A percentile compares a stretch with the other conserved stretches of the same genome.
These are phyloP conservation scores for Penicillium salamii DNA, from an alignment of 495 filamentous ascomycete genomes.

Conservation along the genomic window DNA sequence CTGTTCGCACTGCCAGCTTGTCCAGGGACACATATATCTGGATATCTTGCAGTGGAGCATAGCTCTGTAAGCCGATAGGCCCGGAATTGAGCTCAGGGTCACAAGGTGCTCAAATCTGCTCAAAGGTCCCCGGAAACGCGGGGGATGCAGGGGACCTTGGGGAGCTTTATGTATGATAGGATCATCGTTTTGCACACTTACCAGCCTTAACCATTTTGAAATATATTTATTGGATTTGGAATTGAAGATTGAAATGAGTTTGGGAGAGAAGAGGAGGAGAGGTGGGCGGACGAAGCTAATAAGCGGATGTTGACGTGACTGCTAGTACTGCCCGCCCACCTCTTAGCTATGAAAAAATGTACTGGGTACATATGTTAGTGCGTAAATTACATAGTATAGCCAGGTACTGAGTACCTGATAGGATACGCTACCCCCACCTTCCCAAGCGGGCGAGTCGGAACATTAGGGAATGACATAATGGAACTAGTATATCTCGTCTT, in stretches of 20 bases:
- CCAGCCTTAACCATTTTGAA: slow-evolving; percentile 96
- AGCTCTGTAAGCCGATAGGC: slow-evolving; percentile 34
- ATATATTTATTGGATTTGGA: slow-evolving; percentile 28
- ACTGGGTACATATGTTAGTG: background rate
- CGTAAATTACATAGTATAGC: background rate
- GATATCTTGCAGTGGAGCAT: slow-evolving; percentile 12
- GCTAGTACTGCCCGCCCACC: background rate
- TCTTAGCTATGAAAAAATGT: too few relatives aligned
- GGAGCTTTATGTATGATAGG: too few relatives aligned
- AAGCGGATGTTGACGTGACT: slow-evolving; percentile 35
- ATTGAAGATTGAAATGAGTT: slow-evolving; percentile 7
- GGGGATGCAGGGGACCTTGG: too few relatives aligned
- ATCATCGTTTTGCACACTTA: slow-evolving; percentile 61
- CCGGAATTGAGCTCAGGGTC: slow-evolving; percentile 15
- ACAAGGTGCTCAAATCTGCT: slow-evolving; percentile 57
- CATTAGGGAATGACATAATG: slow-evolving; percentile 32
- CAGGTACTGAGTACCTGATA: slow-evolving; percentile 11
- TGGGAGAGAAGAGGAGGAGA: slow-evolving; percentile 10
- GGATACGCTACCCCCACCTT: slow-evolving; percentile 28
- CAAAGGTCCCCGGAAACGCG: slow-evolving; percentile 43
- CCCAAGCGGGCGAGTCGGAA: slow-evolving; percentile 27
- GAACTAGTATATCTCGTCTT: background rate
- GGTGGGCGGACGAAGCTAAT: slow-evolving; percentile 22
- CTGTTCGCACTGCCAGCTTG: background rate
- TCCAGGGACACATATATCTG: background rate